These are phyloP conservation scores for Flammula alnicola DNA, from an alignment of 1,284 basidiomycete species.

Conservation along the genomic window DNA sequence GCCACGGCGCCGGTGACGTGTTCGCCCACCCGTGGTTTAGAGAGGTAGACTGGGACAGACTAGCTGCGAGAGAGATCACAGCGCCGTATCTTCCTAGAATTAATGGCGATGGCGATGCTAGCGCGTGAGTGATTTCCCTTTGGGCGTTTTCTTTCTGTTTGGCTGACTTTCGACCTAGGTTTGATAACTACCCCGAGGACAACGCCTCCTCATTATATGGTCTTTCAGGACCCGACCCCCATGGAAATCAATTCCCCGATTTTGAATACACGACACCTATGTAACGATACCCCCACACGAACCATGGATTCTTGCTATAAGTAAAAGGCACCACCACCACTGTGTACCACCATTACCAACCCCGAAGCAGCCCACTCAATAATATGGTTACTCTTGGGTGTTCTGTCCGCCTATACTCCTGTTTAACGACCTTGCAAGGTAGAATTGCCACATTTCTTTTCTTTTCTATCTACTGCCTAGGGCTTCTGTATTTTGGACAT, in stretches of 20 bases:
- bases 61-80: conserved; percentile 87
- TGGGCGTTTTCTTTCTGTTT: conserved; percentile 10
- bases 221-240: conserved; percentile 53
- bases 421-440: too few species aligned
- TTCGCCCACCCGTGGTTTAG: conserved; percentile 97
- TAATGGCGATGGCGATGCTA: conserved; percentile 84
- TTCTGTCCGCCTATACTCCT: too few species aligned
- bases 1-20: conserved; percentile 92
- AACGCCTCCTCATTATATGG: conserved; percentile 65
- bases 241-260: conserved; percentile 63
- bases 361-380: too few species aligned
- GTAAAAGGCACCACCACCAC: too few species aligned
- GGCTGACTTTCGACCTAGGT: conserved; percentile 48
- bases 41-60: conserved; percentile 93
- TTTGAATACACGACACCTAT: conserved; percentile 71
- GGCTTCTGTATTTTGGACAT: too few species aligned
- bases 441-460: too few species aligned
- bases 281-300: too few species aligned
- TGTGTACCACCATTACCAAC: too few species aligned
- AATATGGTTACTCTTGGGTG: too few species aligned
- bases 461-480: too few species aligned
- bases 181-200: conserved; percentile 78
- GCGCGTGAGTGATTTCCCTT: conserved; percentile 70
- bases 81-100: conserved; percentile 96
- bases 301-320: too few species aligned